Conservation (phyloP, 2,329 filamentous ascomycete species). For the Aspergillus caelatus region DNA sequence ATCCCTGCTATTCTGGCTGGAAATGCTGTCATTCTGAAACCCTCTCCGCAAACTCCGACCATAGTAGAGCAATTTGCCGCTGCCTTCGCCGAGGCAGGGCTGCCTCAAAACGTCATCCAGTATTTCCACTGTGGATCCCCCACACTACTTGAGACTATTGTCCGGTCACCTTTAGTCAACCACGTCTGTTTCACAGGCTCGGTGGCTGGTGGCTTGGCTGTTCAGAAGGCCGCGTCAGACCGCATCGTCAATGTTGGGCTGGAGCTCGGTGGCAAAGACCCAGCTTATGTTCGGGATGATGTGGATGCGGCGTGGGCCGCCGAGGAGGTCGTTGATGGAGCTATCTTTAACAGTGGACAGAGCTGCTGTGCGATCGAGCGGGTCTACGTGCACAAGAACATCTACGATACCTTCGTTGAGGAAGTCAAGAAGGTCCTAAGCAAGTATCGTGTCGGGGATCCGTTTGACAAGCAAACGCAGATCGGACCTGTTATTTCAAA, state of each 20-base stretch:
- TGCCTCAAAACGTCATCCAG: constrained; percentile 83
- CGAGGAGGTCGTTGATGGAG: constrained; percentile 90
- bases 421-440: constrained; percentile 78
- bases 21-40: constrained; percentile 91
- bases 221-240: constrained; percentile 82
- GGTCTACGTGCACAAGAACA: constrained; percentile 82
- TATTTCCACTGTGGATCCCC: constrained; percentile 89
- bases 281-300: constrained; percentile 83
- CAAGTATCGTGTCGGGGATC: constrained; percentile 86
- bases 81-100: constrained; percentile 76
- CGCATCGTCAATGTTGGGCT: constrained; percentile 84
- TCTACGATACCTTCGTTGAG: constrained; percentile 80
- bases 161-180: constrained; percentile 74
- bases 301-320: constrained; percentile 90
- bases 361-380: constrained; percentile 93
- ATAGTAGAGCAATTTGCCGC: constrained; percentile 81
- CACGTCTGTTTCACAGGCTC: constrained; percentile 94
- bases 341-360: constrained; percentile 98
- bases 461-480: constrained; percentile 75
- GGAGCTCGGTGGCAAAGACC: constrained; percentile 93
- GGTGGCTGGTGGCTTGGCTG: constrained; percentile 80
- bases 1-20: constrained; percentile 89
- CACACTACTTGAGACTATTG: constrained; percentile 73
- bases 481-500: constrained; percentile 88
- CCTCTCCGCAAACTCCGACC: constrained; percentile 91